Base-by-base conservation (phyloP, 2,329 filamentous ascomycete genomes). In the Hirsutella rhossiliensis region DNA sequence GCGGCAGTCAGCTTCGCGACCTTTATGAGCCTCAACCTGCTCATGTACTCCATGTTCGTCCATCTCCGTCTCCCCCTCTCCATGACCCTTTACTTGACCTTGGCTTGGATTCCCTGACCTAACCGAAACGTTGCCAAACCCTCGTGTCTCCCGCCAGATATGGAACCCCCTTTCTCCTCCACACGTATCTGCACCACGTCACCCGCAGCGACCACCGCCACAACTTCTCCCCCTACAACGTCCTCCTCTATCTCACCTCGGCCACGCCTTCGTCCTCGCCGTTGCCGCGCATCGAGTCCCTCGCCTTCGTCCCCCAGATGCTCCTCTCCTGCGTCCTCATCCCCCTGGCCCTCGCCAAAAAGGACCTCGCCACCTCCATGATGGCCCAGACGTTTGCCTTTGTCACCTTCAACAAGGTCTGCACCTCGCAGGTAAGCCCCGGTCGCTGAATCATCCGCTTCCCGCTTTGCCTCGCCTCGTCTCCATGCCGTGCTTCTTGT, bases 321-420 rank as follows among this genome's bases (percentile, higher is more conserved):
- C 67, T 87, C 28, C 76, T 98, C 13, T 86, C 86, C 1, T 80
- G 85, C 12, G 53, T 94, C 11, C 68, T 86, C 5, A 82, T 97
- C 38, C 84, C 87, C 1, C 58, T 95, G 2, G 71, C 74, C 2
- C 66, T 95, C 18, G 86, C 87, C 15, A 94, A 90, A 60, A 84
- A 79, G 54, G 82, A 92, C 54, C 73, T 98, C 0, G 74, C 89
- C 1, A 77, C 80, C 0, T 82, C 86, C 5, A 89, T 97, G 85
- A 76, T 97, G 48, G 87, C 87, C 4, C 92, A 98, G 65, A 97
- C 92, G 0, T 95, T 96, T 64, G 87, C 90, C 0, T 98, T 98
- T 63, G 92, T 97, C 4, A 82, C 88, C 0, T 97, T 97, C 55
- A 98, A 98, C 68, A 98, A 98, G 68, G 92, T 98, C 49, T 97